phyloP scores from a whole-genome alignment of 1,284 basidiomycete species.

The Austropuccinia psidii region DNA sequence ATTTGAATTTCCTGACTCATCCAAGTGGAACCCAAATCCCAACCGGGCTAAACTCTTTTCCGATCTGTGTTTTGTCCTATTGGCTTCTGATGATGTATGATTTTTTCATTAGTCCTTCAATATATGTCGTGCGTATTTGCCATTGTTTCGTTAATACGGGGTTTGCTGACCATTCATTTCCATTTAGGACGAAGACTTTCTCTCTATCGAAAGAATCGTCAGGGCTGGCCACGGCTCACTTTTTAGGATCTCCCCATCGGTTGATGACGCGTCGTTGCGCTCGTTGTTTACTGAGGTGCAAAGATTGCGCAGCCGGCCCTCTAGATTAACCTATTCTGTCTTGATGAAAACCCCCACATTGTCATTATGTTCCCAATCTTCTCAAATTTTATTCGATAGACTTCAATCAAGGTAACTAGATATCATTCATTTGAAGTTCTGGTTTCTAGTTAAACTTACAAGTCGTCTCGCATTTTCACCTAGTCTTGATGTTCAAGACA shows the following conservation, averaged over 20 bases:
- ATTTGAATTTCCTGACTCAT: background rate
- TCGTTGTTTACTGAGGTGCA: too few relatives aligned
- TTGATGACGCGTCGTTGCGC: background rate
- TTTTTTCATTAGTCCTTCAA: background rate
- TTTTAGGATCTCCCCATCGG: background rate
- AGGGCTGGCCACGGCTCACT: background rate
- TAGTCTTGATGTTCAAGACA: too few relatives aligned
- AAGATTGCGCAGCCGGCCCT: too few relatives aligned
- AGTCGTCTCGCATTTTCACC: too few relatives aligned
- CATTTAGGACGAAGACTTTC: background rate
- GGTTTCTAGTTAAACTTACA: too few relatives aligned
- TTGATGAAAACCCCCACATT: too few relatives aligned
- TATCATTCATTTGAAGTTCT: too few relatives aligned
- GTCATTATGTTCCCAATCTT: too few relatives aligned
- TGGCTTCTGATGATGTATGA: background rate
- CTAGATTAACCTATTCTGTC: too few relatives aligned
- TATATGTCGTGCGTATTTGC: background rate
- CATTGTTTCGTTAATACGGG: background rate
- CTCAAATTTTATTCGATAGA: too few relatives aligned
- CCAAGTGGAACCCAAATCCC: slow-evolving; percentile 9
- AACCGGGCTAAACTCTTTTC: background rate
- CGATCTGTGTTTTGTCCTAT: background rate
- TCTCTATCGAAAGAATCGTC: background rate
- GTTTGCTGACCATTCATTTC: background rate
- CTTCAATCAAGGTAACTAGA: too few relatives aligned